Evolutionary conservation across 805 yeast genomes (phyloP).

Genomic region (Tanozyma kutaoensis): DNA sequence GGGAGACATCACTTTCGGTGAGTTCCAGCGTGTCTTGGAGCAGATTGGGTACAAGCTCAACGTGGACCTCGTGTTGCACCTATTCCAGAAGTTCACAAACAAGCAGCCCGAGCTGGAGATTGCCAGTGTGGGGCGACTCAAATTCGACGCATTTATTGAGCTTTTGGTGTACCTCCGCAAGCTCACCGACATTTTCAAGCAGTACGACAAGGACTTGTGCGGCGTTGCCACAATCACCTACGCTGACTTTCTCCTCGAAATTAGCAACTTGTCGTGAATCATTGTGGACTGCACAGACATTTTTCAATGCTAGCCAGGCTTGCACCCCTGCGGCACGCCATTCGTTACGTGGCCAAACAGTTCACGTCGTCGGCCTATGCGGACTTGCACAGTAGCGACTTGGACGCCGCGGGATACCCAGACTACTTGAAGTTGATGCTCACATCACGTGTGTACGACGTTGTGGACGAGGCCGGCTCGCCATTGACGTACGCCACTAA

Average conservation of each 20-base stretch:
- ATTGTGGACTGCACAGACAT: too few relatives aligned
- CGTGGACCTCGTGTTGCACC: constrained; percentile 39
- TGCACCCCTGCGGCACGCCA: too few relatives aligned
- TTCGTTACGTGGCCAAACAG: too few relatives aligned
- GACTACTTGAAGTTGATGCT: constrained; percentile 85
- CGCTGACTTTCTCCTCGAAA: constrained; percentile 51
- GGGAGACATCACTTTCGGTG: constrained; percentile 52
- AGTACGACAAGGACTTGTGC: constrained; percentile 59
- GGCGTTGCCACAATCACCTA: constrained; percentile 60
- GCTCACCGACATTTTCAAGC: constrained; percentile 66
- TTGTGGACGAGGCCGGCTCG: constrained; percentile 63
- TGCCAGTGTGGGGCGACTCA: constrained; percentile 29
- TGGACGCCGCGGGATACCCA: constrained; percentile 56
- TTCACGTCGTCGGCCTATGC: too few relatives aligned
- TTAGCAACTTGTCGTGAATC: too few relatives aligned
- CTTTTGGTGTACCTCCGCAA: constrained; percentile 64
- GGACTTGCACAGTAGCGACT: too few relatives aligned
- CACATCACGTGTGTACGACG: constrained; percentile 91
- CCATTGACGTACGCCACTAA: constrained; percentile 70
- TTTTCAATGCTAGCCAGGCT: too few relatives aligned
- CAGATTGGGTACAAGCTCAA: constrained; percentile 56
- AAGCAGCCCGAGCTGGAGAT: constrained; percentile 14
- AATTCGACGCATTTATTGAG: constrained; percentile 76
- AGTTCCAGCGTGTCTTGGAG: constrained; percentile 45
- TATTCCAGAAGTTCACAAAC: constrained; percentile 43